Evolutionary conservation across 208 protist species (phyloP).

Genomic region (Endotrypanum monterogeii): DNA sequence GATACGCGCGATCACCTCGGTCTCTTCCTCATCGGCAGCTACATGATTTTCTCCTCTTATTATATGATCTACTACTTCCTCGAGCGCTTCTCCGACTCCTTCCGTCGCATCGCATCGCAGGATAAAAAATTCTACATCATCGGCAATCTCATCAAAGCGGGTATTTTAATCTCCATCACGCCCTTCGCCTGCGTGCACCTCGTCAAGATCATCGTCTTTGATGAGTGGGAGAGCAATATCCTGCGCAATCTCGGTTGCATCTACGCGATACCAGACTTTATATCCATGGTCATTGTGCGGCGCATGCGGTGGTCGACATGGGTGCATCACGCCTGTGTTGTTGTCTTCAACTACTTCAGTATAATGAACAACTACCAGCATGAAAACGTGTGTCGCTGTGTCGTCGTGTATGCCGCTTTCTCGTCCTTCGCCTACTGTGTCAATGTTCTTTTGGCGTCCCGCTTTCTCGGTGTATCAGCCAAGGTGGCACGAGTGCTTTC

Average conservation of each 20-base stretch:
- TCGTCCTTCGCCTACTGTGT: slow-evolving; percentile 92
- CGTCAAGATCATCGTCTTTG: slow-evolving; percentile 79
- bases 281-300: slow-evolving; percentile 90
- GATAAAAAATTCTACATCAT: slow-evolving; percentile 95
- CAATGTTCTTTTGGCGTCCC: slow-evolving; percentile 90
- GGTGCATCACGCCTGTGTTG: slow-evolving; percentile 87
- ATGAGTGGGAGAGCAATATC: slow-evolving; percentile 83
- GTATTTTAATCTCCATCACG: slow-evolving; percentile 88
- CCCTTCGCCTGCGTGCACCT: slow-evolving; percentile 84
- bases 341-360: slow-evolving; percentile 92
- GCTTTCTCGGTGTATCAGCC: slow-evolving; percentile 80
- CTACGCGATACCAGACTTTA: slow-evolving; percentile 92
- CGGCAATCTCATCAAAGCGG: slow-evolving; percentile 90
- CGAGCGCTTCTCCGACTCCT: slow-evolving; percentile 72
- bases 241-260: slow-evolving; percentile 93
- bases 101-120: slow-evolving; percentile 75
- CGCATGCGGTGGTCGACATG: slow-evolving; percentile 92
- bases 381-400: slow-evolving; percentile 87
- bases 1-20: slow-evolving; percentile 86
- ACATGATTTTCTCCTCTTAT: slow-evolving; percentile 86
- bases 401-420: slow-evolving; percentile 93
- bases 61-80: slow-evolving; percentile 92
- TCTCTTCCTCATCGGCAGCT: slow-evolving; percentile 87
- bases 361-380: slow-evolving; percentile 88
- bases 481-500: slow-evolving; percentile 73